A percentile compares a stretch with the other conserved stretches of the same genome.
phyloP scores from a whole-genome alignment of 75 land plant species.

The Selaginella tamariscina region DNA sequence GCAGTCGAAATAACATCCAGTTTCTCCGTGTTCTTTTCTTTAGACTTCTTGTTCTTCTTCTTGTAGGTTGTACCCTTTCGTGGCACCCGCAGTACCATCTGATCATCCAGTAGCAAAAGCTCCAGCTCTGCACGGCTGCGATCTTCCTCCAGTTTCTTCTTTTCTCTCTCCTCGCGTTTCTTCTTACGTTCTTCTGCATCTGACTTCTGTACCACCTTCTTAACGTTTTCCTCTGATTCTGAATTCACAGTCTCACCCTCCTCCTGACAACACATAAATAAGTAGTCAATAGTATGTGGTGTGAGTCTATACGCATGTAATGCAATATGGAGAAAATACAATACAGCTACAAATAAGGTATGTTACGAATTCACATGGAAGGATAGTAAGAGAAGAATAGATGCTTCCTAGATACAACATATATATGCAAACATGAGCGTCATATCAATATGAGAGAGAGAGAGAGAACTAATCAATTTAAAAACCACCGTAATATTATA shows the following conservation, averaged over 20 bases:
- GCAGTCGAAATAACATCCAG: neutral
- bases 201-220: constrained; percentile 13
- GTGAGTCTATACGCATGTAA: too few species aligned
- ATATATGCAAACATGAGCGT: too few species aligned
- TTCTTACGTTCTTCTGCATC: constrained; percentile 16
- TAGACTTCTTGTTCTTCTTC: constrained; percentile 49
- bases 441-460: too few species aligned
- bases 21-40: constrained; percentile 48
- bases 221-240: neutral
- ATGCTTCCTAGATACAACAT: too few species aligned
- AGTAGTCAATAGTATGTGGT: too few species aligned
- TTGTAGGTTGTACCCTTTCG: constrained; percentile 31
- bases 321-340: too few species aligned
- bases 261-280: too few species aligned
- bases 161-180: constrained; percentile 11
- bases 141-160: constrained; percentile 39
- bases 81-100: constrained; percentile 18
- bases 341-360: too few species aligned
- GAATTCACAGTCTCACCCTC: neutral
- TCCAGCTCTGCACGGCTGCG: constrained; percentile 75
- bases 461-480: too few species aligned
- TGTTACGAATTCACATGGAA: too few species aligned
- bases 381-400: too few species aligned
- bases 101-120: constrained; percentile 64
- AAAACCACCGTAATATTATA: too few species aligned